phyloP scores from a whole-genome alignment of 768 basidiomycete genomes.

The Mycena haematopus region DNA sequence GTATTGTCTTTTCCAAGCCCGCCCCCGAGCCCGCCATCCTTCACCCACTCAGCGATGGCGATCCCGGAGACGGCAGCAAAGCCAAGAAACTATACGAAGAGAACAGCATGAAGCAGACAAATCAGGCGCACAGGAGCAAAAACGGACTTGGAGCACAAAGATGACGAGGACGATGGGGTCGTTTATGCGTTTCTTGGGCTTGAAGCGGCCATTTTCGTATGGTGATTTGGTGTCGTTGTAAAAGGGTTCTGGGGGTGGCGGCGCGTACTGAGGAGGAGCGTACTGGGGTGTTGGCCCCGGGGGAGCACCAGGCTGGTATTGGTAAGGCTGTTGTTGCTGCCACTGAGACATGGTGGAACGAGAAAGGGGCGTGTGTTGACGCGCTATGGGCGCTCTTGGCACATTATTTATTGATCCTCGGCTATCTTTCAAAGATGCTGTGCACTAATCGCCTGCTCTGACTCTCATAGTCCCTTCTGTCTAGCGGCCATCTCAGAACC shows the following conservation, averaged over 20 bases:
- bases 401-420: background rate
- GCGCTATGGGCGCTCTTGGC: too few species aligned
- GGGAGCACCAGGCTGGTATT: too few species aligned
- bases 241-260: slow-evolving; percentile 32
- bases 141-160: slow-evolving; percentile 70
- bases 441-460: too few species aligned
- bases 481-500: too few species aligned
- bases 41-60: slow-evolving; percentile 66
- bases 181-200: slow-evolving; percentile 71
- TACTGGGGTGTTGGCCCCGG: slow-evolving; percentile 51
- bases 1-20: slow-evolving; percentile 63
- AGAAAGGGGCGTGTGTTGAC: background rate
- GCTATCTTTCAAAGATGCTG: too few species aligned
- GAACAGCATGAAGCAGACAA: background rate
- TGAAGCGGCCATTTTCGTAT: slow-evolving; percentile 68
- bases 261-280: slow-evolving; percentile 38
- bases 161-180: slow-evolving; percentile 75
- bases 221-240: slow-evolving; percentile 54
- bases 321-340: slow-evolving; percentile 30
- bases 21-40: slow-evolving; percentile 71
- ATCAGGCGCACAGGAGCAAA: background rate
- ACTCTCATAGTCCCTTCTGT: too few species aligned
- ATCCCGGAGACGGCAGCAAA: slow-evolving; percentile 74
- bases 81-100: slow-evolving; percentile 62
- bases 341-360: slow-evolving; percentile 25